Evolutionary conservation across 1,284 basidiomycete species (phyloP).

Genomic region (Cystobasidiaceae sp.): DNA sequence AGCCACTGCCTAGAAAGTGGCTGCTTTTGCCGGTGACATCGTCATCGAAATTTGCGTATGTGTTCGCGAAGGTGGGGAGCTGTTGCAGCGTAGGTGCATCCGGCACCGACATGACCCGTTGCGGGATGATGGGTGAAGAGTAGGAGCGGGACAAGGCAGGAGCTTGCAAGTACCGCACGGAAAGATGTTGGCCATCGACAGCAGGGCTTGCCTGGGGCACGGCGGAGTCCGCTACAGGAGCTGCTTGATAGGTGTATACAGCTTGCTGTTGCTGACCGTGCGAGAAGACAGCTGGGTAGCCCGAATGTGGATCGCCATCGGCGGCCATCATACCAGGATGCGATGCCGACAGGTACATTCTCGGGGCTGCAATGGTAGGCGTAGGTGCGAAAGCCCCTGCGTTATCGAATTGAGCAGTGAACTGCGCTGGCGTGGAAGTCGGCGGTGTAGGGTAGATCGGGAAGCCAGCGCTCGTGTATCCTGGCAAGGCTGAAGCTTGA

Average conservation of each 20-base stretch:
- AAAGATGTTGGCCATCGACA: no score
- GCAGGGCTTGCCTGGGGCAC: no score
- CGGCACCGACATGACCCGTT: slow-evolving; percentile 1
- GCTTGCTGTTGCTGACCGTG: no score
- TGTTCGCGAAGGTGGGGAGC: neutral
- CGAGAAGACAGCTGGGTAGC: no score
- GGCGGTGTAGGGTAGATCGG: slow-evolving; percentile 20
- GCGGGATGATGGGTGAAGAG: slow-evolving; percentile 13
- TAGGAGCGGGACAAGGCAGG: slow-evolving; percentile 9
- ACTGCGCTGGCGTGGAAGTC: slow-evolving; percentile 14
- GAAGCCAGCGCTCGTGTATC: neutral
- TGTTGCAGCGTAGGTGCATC: slow-evolving; percentile 7
- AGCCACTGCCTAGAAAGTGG: neutral
- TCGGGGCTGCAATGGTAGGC: neutral
- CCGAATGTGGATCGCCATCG: no score
- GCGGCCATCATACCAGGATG: slow-evolving; percentile 5
- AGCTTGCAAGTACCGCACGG: slow-evolving; percentile 8
- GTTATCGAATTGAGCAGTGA: slow-evolving; percentile 13
- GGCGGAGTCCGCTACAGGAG: no score
- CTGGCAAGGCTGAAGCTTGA: neutral
- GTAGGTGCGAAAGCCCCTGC: neutral
- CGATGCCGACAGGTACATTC: slow-evolving; percentile 22
- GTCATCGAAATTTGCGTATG: slow-evolving; percentile 1
- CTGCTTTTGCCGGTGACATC: slow-evolving; percentile 1
- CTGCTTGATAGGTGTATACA: no score